Base-by-base conservation (phyloP, 345 rosid genomes). In the Gossypium rotundifolium region DNA sequence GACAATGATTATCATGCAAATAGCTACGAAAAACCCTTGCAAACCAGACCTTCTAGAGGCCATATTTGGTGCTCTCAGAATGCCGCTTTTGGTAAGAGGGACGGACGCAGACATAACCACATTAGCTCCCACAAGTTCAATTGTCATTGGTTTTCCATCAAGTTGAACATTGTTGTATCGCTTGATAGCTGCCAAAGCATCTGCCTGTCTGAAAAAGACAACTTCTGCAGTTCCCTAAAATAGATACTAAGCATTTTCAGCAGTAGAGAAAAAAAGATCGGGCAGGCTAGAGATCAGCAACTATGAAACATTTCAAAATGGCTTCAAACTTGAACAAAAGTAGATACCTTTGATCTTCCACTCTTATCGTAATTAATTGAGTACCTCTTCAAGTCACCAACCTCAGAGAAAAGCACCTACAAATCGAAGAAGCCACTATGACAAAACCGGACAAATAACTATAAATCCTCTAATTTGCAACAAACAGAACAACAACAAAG, bases 171-270 rank as follows among this genome's bases (percentile, higher is more conserved):
- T 78, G 84, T 85, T 84, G 85, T 82, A 88, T 76, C 88, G 84
- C 85, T 83, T 83, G 42, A 88, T 81, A 54, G 92, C 94, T 62
- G 84, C 87, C 38, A 80, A 61, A 45, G 89, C 94, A 80, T 88
- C 89, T 7, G 78, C 49, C 57, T 73, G 79, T 2, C 78, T 74
- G 14, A 54, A 40, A 58, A 74, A 90, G 29, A 83, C 87, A n/a
- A 88, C 90, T 78, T 88, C 89, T 8, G 89, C 88, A 1, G 90
- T 86, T 63, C 90, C 94, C 92, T 88, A 73, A 72, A 79, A 80
- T 63, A 80, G 72, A 70, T 25, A 76, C 5, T 13, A 13, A 55
- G 66, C 65, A 22, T 70, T 73, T 77, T 78, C 55, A 68, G 62
- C 76, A 74, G 72, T 65, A 53, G 11, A 22, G 2, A 20, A 23